Conservation (phyloP, 495 filamentous ascomycete genomes). For the Aspergillus bridgeri region DNA sequence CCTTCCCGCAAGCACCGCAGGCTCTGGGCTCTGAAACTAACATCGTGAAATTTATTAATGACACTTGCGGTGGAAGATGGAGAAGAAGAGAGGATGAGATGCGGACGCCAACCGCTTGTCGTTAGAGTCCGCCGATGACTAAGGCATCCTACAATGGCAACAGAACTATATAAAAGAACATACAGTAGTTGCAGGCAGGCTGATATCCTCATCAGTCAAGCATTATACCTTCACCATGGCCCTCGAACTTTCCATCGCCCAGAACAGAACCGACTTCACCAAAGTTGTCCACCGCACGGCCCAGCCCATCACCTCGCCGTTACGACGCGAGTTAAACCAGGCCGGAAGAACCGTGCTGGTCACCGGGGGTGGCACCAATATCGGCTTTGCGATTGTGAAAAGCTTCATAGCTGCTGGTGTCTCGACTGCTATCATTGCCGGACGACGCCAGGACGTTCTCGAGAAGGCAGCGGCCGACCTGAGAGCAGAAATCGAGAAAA, state of each 20-base stretch:
- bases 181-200: too few species aligned
- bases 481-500: background rate
- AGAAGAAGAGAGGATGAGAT: too few species aligned
- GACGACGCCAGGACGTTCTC: background rate
- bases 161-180: too few species aligned
- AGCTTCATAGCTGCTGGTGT: conserved; percentile 1
- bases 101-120: background rate
- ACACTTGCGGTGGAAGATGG: background rate
- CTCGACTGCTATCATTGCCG: background rate
- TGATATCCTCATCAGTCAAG: too few species aligned
- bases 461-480: background rate
- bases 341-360: conserved; percentile 9
- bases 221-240: background rate
- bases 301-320: background rate
- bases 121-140: background rate
- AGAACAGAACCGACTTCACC: background rate
- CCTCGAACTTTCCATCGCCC: background rate
- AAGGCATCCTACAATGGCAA: too few species aligned
- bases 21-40: background rate
- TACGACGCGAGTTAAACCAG: conserved; percentile 1
- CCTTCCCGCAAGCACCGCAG: background rate
- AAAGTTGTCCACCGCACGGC: background rate
- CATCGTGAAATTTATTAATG: too few species aligned
- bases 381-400: conserved; percentile 1
- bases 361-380: background rate